A percentile compares a stretch with the other conserved stretches of the same genome.
Conservation (phyloP, 2,329 filamentous ascomycete species). For the Pseudogymnoascus verrucosus region DNA sequence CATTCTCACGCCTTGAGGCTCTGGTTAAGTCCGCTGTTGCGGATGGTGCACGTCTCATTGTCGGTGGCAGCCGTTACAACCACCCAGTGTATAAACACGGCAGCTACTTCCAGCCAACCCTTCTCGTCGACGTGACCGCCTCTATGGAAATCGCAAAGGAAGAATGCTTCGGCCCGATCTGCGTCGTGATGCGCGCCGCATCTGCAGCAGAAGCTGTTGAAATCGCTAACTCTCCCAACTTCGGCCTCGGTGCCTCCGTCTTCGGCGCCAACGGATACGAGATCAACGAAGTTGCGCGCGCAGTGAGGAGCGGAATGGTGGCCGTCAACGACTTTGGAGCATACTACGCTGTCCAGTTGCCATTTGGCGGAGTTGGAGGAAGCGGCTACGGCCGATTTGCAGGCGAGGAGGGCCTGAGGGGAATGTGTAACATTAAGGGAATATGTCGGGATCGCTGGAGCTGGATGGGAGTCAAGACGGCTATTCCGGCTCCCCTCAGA, state of each 20-base stretch:
- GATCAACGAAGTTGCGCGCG: constrained; percentile 55
- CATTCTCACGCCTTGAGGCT: constrained; percentile 66
- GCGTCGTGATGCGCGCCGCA: constrained; percentile 72
- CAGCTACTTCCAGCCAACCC: constrained; percentile 87
- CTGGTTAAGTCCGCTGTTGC: constrained; percentile 71
- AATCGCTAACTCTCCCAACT: constrained; percentile 76
- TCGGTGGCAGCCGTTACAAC: constrained; percentile 62
- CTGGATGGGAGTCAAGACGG: constrained; percentile 58
- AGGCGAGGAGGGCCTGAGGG: constrained; percentile 77
- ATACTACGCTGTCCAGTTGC: constrained; percentile 88
- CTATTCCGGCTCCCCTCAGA: constrained; percentile 70
- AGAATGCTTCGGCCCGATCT: constrained; percentile 89
- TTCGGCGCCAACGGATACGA: constrained; percentile 64
- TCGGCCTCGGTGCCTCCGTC: constrained; percentile 81
- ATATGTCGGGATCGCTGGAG: constrained; percentile 68
- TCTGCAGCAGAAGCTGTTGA: constrained; percentile 55
- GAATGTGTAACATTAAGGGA: constrained; percentile 80
- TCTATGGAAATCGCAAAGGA: constrained; percentile 81
- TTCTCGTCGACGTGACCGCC: constrained; percentile 81
- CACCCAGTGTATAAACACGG: constrained; percentile 70
- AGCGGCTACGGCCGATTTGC: constrained; percentile 92
- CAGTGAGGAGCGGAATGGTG: constrained; percentile 79
- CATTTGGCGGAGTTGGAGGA: constrained; percentile 74
- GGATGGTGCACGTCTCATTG: constrained; percentile 71
- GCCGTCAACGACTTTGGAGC: constrained; percentile 92